Percentiles rank a stretch among this genome's conserved stretches.
Conservation (phyloP, 2,329 filamentous ascomycete species). For the Sarocladium kiliense region DNA sequence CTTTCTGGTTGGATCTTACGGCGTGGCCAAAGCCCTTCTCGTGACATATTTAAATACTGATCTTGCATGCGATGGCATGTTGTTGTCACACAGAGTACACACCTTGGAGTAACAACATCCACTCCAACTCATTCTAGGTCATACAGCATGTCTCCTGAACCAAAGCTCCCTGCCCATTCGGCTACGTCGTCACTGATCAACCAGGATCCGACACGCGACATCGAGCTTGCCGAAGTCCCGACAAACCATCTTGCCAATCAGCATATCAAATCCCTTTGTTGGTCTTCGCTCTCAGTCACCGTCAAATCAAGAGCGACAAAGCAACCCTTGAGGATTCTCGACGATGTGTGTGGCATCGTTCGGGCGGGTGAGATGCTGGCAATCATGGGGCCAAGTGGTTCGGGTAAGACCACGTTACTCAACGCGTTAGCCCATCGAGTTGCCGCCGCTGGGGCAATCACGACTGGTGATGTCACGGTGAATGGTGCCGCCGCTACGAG, state of each 20-base stretch:
- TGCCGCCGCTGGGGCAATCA: slow-evolving; percentile 34
- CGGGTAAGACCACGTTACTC: slow-evolving; percentile 79
- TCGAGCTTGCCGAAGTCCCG: slow-evolving; percentile 7
- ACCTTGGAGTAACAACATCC: neutral
- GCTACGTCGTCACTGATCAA: neutral
- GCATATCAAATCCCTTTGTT: slow-evolving; percentile 58
- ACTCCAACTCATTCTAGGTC: neutral
- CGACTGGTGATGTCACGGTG: slow-evolving; percentile 48
- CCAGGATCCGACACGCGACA: neutral
- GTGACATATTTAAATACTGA: no score
- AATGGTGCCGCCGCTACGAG: slow-evolving; percentile 52
- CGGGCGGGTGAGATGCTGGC: slow-evolving; percentile 64
- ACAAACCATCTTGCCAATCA: slow-evolving; percentile 50
- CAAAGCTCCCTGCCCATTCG: neutral
- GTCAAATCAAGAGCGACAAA: slow-evolving; percentile 57
- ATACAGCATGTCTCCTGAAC: neutral
- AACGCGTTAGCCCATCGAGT: slow-evolving; percentile 67
- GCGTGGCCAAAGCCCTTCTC: no score
- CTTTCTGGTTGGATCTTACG: no score
- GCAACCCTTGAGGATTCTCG: slow-evolving; percentile 13
- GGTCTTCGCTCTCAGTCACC: slow-evolving; percentile 60
- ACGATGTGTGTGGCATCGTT: slow-evolving; percentile 13
- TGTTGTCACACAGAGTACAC: neutral
- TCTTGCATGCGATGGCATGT: no score
- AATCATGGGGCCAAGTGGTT: slow-evolving; percentile 70